Evolutionary conservation across 352 stramenopile species (phyloP).

Genomic region (Chrysophaeum taylorii): DNA sequence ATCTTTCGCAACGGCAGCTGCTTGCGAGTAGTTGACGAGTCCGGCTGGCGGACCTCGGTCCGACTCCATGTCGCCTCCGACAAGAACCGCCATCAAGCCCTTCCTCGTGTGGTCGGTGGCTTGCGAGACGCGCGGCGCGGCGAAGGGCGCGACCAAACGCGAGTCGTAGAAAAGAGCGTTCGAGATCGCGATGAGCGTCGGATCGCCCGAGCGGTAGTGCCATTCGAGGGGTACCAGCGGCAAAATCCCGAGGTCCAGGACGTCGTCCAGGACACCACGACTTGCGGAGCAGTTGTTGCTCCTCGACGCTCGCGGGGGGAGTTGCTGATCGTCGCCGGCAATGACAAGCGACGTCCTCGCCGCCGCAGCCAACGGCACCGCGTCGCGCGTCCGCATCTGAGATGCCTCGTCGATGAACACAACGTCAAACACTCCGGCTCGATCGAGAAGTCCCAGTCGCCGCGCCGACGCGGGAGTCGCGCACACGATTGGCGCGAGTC

Average conservation of each 20-base stretch:
- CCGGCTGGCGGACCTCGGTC: neutral
- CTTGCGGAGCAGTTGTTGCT: no score
- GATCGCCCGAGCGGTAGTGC: constrained; percentile 1
- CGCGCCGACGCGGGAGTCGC: neutral
- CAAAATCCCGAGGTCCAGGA: neutral
- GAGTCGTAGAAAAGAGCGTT: constrained; percentile 11
- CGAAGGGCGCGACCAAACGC: neutral
- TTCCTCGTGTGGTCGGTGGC: neutral
- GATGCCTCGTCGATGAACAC: constrained; percentile 5
- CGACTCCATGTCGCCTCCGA: neutral
- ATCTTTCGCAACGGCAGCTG: neutral
- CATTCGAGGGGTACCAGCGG: neutral
- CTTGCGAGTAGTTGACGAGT: constrained; percentile 1
- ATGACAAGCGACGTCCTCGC: neutral
- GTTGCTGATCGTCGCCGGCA: constrained; percentile 9
- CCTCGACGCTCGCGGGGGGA: constrained; percentile 2
- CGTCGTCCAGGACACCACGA: constrained; percentile 9
- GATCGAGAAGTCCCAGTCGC: neutral
- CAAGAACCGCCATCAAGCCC: neutral
- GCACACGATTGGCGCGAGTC: neutral
- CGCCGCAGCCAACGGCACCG: neutral
- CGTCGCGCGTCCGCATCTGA: neutral
- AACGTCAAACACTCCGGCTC: neutral
- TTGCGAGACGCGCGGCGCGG: neutral
- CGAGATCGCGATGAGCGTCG: neutral